Evolutionary conservation across 345 rosid genomes (phyloP).

Genomic region (Brassica incana): DNA sequence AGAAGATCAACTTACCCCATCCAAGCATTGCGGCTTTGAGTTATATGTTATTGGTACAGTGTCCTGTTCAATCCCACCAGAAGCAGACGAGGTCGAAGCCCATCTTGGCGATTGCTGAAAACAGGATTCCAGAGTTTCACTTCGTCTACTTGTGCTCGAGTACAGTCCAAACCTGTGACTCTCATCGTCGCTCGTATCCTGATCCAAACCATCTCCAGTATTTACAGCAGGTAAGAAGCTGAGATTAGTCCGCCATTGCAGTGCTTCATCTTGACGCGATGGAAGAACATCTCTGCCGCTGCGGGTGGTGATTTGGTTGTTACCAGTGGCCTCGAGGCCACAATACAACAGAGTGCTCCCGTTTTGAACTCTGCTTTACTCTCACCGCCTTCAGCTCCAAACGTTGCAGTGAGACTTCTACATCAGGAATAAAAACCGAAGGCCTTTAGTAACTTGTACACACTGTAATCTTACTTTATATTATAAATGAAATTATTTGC

Average conservation of each 20-base stretch:
- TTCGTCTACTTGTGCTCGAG: conserved; percentile 47
- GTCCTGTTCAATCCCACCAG: conserved; percentile 46
- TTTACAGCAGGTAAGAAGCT: conserved; percentile 81
- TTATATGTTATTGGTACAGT: conserved; percentile 46
- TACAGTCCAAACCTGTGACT: conserved; percentile 47
- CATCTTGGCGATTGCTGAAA: conserved; percentile 57
- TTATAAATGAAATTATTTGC: neutral
- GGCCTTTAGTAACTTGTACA: neutral
- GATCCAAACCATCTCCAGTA: conserved; percentile 62
- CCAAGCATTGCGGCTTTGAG: conserved; percentile 49
- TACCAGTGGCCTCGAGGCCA: conserved; percentile 87
- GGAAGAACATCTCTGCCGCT: conserved; percentile 43
- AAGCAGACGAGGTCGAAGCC: conserved; percentile 55
- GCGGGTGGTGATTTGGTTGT: conserved; percentile 44
- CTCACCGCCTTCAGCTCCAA: neutral
- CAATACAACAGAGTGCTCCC: conserved; percentile 97
- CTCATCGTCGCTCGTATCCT: conserved; percentile 23
- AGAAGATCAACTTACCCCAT: conserved; percentile 48
- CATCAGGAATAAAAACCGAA: neutral
- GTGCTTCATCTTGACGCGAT: conserved; percentile 49
- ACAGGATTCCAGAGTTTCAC: conserved; percentile 68
- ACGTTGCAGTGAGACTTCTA: neutral
- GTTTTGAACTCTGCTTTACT: conserved; percentile 45
- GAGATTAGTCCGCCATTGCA: conserved; percentile 75
- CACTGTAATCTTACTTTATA: neutral